Conservation (phyloP, 2,329 filamentous ascomycete species). For the Pezicula rhizophila region DNA sequence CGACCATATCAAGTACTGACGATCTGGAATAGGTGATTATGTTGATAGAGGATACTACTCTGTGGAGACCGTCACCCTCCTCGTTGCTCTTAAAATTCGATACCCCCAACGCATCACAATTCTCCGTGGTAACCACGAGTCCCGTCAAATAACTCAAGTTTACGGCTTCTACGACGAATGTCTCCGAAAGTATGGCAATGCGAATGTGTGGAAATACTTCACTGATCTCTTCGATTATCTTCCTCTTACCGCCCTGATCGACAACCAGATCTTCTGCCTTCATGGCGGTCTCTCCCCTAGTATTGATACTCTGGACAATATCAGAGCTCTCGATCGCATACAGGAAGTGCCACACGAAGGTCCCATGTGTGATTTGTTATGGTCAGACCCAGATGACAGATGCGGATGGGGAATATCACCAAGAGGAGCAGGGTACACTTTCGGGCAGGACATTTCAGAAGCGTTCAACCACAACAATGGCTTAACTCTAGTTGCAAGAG, state of each 20-base stretch:
- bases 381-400: conserved; percentile 96
- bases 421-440: conserved; percentile 89
- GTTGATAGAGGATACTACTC: conserved; percentile 99
- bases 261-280: conserved; percentile 98
- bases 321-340: conserved; percentile 88
- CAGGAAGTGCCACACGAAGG: conserved; percentile 98
- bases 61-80: conserved; percentile 93
- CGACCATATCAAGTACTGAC: conserved; percentile 11
- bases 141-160: conserved; percentile 96
- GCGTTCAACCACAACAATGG: conserved; percentile 99
- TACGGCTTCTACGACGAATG: conserved; percentile 99
- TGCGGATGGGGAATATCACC: conserved; percentile 96
- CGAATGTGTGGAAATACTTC: conserved; percentile 99
- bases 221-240: conserved; percentile 99
- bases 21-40: conserved; percentile 67
- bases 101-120: conserved; percentile 98
- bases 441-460: conserved; percentile 95
- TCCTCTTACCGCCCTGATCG: conserved; percentile 91
- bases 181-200: conserved; percentile 96
- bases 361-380: conserved; percentile 95
- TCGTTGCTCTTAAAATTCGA: conserved; percentile 95
- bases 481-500: conserved; percentile 87
- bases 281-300: conserved; percentile 96
- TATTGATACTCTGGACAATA: conserved; percentile 93
- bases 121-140: conserved; percentile 97